Percentiles rank a stretch among this genome's conserved stretches.
phyloP scores from a whole-genome alignment of 345 rosid genomes.

The Angophora floribunda region DNA sequence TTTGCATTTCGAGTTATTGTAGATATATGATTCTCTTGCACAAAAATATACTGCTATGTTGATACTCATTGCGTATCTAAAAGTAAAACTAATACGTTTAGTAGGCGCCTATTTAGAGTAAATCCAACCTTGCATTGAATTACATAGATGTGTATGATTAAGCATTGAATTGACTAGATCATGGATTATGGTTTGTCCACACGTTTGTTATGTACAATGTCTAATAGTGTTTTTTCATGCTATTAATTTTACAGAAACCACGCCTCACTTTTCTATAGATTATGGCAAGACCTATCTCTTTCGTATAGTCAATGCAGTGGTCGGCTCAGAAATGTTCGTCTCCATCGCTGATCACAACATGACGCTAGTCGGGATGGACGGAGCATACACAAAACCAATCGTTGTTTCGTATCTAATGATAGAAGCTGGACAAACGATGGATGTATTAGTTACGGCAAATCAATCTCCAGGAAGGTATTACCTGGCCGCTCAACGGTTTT shows the following conservation, averaged over 20 bases:
- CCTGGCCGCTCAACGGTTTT: not conserved
- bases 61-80: too few relatives aligned
- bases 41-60: too few relatives aligned
- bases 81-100: too few relatives aligned
- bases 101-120: not conserved
- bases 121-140: not conserved
- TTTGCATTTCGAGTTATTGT: not conserved
- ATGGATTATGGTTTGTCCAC: not conserved
- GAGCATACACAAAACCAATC: constrained; percentile 11
- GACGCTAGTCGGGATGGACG: constrained; percentile 17
- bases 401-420: not conserved
- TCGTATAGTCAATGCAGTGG: constrained; percentile 14
- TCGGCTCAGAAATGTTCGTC: constrained; percentile 12
- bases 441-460: not conserved
- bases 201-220: too few relatives aligned
- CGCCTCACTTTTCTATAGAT: not conserved
- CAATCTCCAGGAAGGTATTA: not conserved
- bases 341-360: constrained; percentile 15
- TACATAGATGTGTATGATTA: not conserved
- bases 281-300: constrained; percentile 18
- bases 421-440: constrained; percentile 23
- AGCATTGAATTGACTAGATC: not conserved
- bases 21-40: too few relatives aligned
- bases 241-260: not conserved
- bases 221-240: too few relatives aligned